A percentile compares a stretch with the other conserved stretches of the same genome.
These are phyloP conservation scores for Talaromyces proteolyticus DNA, from an alignment of 495 filamentous ascomycete species.

Conservation along the genomic window DNA sequence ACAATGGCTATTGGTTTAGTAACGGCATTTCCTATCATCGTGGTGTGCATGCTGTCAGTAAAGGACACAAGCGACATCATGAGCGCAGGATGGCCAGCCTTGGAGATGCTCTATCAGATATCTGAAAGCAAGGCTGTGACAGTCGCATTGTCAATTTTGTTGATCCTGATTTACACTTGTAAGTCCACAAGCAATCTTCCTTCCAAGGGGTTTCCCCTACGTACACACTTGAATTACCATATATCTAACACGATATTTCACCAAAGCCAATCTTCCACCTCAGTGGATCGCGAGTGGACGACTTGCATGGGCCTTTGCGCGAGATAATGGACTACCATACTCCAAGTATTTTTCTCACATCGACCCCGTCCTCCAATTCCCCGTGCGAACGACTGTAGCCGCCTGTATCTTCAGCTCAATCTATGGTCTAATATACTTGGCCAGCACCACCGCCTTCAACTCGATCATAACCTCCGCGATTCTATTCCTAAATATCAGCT, in stretches of 20 bases:
- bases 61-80: slow-evolving; percentile 24
- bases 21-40: slow-evolving; percentile 16
- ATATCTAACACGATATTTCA: background rate
- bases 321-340: slow-evolving; percentile 21
- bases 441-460: slow-evolving; percentile 33
- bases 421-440: slow-evolving; percentile 33
- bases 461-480: slow-evolving; percentile 31
- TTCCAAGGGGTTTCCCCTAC: background rate
- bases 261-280: background rate
- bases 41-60: slow-evolving; percentile 21
- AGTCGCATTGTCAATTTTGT: slow-evolving; percentile 19
- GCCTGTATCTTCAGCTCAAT: slow-evolving; percentile 17
- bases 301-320: slow-evolving; percentile 32
- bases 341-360: slow-evolving; percentile 19
- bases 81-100: slow-evolving; percentile 14
- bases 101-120: slow-evolving; percentile 25
- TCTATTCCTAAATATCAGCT: slow-evolving; percentile 27
- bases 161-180: slow-evolving; percentile 22
- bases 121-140: slow-evolving; percentile 18
- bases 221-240: background rate
- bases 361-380: slow-evolving; percentile 13
- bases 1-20: background rate
- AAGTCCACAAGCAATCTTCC: slow-evolving; percentile 5
- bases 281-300: slow-evolving; percentile 16
- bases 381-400: slow-evolving; percentile 21